Conservation (phyloP, 805 yeast genomes). For the Kodamaea jinghongensis region DNA sequence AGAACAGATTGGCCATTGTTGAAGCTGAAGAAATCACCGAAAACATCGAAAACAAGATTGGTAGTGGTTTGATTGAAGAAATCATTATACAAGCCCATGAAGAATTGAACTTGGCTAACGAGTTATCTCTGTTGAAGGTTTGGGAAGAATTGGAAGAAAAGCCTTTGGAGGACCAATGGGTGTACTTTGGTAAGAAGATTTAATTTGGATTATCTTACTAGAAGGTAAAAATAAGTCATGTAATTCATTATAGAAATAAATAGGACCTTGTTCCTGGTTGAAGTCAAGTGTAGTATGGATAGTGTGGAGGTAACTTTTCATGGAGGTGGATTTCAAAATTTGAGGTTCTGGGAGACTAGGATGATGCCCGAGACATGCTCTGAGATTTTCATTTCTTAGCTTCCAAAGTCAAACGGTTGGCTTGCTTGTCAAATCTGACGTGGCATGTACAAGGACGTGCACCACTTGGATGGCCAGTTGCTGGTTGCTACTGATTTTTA, state of each 20-base stretch:
- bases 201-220: conserved; percentile 19
- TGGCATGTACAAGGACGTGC: too few species aligned
- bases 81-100: conserved; percentile 78
- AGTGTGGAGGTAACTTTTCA: too few species aligned
- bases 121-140: conserved; percentile 63
- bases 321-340: too few species aligned
- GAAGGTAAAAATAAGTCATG: too few species aligned
- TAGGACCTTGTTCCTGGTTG: background rate
- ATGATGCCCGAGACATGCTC: too few species aligned
- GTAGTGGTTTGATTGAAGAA: conserved; percentile 84
- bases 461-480: too few species aligned
- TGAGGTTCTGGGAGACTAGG: too few species aligned
- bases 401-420: too few species aligned
- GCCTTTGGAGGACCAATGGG: conserved; percentile 83
- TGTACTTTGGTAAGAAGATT: conserved; percentile 66
- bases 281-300: too few species aligned
- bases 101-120: conserved; percentile 65
- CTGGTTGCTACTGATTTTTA: too few species aligned
- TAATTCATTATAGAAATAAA: conserved; percentile 3
- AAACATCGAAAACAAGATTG: conserved; percentile 69
- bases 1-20: conserved; percentile 64
- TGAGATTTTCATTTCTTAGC: too few species aligned
- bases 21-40: conserved; percentile 58
- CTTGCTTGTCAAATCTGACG: too few species aligned
- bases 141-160: conserved; percentile 84